Base-by-base conservation (phyloP, 129 eudicot genomes). In the Flaveria robusta region DNA sequence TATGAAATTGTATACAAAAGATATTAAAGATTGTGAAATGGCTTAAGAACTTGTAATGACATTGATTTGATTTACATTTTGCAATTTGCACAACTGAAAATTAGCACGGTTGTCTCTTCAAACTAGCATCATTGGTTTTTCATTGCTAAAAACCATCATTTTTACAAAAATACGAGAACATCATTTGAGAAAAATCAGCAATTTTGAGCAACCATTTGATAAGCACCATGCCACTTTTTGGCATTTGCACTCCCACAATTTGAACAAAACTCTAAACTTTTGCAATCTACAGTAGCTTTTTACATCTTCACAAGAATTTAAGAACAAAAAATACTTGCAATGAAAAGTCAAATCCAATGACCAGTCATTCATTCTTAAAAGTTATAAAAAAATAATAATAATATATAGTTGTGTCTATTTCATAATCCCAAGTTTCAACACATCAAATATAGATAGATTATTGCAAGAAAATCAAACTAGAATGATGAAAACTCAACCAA, bases 151-250 rank as follows among this genome's bases (percentile, higher is more conserved):
- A 50, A 13, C 42, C 59, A 62, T 16, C 15, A 22, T 74, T 45
- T 50, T 63, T 12, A 13, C 72, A 75, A 47, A 75, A 47, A 19
- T 31, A 72, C 72, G 52, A 66, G 50, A 64, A 66, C 45, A 64
- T n/a, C 45, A 64, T 64, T 31, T 64, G 69, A 24, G 24, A 64
- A 11, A 68, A 26, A 74, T 16, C 58, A 26, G 60, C 70, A 26
- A 45, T 29, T 46, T 62, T 31, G 27, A 34, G 71, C 27, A 29
- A 43, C 22, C 37, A 60, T 9, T 14, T 60, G 20, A 9, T 41
- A 8, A 18, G n/a, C 62, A 31, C 50, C 16, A 50, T 11, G 73
- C 1, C 8, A 20, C 66, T 20, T 76, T 63, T 50, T 49, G 2
- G 39, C 64, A 76, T 76, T 52, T 65, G 15, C 34, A 63, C 47